phyloP scores from a whole-genome alignment of 2,329 filamentous ascomycete species.

The Stagonosporopsis vannaccii region DNA sequence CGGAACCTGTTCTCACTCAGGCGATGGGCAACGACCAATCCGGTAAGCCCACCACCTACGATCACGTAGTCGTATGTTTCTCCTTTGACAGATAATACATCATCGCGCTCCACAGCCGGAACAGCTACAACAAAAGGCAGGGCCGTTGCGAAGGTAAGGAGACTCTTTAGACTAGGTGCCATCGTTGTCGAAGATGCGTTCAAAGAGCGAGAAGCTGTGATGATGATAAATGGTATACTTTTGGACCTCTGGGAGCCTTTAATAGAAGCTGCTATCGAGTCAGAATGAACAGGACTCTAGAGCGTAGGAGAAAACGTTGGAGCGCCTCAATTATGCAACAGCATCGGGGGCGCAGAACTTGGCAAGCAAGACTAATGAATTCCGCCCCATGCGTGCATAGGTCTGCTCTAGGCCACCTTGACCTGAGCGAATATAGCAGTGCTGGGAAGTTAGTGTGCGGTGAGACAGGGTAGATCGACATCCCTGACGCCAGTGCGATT shows the following conservation, averaged over 20 bases:
- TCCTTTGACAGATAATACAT: conserved; percentile 1
- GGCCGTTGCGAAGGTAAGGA: conserved; percentile 4
- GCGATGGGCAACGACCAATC: conserved; percentile 30
- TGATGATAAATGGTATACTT: background rate
- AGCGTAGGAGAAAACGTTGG: background rate
- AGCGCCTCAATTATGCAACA: conserved; percentile 1
- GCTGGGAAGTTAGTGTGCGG: background rate
- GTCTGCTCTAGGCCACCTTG: background rate
- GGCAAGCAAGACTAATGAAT: background rate
- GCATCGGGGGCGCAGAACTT: background rate
- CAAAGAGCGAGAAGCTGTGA: background rate
- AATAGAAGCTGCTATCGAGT: conserved; percentile 6
- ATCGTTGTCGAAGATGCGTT: background rate
- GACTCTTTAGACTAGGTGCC: conserved; percentile 9
- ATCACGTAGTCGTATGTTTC: conserved; percentile 34
- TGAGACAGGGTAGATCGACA: background rate
- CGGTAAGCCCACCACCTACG: conserved; percentile 33
- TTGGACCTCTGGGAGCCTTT: background rate
- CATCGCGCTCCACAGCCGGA: background rate
- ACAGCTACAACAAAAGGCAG: conserved; percentile 3
- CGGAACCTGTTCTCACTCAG: conserved; percentile 25
- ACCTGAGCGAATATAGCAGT: background rate
- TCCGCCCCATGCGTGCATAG: background rate
- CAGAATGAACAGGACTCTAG: conserved; percentile 8
- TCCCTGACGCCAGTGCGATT: conserved; percentile 2